Conservation (phyloP, 1,284 basidiomycete species). For the Phellopilus nigrolimitatus region DNA sequence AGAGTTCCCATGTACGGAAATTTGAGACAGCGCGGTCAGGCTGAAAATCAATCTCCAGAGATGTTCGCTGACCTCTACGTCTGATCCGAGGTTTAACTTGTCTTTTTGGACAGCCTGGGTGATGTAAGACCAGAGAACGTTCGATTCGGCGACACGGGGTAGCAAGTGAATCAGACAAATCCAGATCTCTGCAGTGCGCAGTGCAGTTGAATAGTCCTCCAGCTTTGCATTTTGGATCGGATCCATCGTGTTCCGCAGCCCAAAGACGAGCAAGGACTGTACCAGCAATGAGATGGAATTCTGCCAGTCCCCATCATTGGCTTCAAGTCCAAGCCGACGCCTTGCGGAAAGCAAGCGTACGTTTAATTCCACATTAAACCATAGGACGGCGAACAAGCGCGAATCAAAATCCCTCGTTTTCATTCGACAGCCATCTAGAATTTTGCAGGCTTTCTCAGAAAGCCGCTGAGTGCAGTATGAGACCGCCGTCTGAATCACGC, state of each 20-base stretch:
- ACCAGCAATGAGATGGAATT: slow-evolving; percentile 39
- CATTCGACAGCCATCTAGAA: not conserved
- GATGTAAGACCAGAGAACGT: slow-evolving; percentile 46
- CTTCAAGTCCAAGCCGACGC: slow-evolving; percentile 26
- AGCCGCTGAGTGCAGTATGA: slow-evolving; percentile 31
- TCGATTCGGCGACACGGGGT: slow-evolving; percentile 9
- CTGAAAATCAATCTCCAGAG: slow-evolving; percentile 72
- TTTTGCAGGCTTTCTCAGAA: not conserved
- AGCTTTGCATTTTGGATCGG: slow-evolving; percentile 36
- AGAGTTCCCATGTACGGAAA: slow-evolving; percentile 62
- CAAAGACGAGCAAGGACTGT: slow-evolving; percentile 47
- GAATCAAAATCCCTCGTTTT: not conserved
- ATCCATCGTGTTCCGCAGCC: slow-evolving; percentile 46
- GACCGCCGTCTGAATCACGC: slow-evolving; percentile 31
- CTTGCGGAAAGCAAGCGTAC: slow-evolving; percentile 31
- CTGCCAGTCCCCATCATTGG: slow-evolving; percentile 24
- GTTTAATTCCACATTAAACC: slow-evolving; percentile 60
- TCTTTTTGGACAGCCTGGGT: slow-evolving; percentile 32
- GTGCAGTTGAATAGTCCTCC: slow-evolving; percentile 32
- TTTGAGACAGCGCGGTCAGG: slow-evolving; percentile 75
- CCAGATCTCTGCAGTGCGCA: slow-evolving; percentile 66
- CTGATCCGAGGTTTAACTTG: slow-evolving; percentile 28
- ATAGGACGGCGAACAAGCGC: slow-evolving; percentile 41
- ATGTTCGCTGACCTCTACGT: slow-evolving; percentile 58
- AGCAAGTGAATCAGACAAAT: slow-evolving; percentile 63